Conservation (phyloP, 1,284 basidiomycete species). For the Trichosporon faecale region DNA sequence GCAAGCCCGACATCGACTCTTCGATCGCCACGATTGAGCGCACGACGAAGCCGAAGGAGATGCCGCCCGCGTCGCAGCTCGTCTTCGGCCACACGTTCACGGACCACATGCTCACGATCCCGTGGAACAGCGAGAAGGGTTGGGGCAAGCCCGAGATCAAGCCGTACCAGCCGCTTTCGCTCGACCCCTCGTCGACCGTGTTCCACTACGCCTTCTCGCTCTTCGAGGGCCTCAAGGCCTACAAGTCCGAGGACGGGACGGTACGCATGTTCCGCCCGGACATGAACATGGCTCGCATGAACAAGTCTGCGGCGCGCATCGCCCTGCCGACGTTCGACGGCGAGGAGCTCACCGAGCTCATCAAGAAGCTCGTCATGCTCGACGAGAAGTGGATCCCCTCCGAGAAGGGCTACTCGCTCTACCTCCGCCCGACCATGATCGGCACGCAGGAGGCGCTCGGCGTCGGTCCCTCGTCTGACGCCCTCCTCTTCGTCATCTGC, state of each 20-base stretch:
- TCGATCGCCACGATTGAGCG: conserved; percentile 57
- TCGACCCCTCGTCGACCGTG: conserved; percentile 82
- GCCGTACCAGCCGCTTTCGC: conserved; percentile 71
- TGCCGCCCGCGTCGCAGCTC: conserved; percentile 51
- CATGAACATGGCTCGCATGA: conserved; percentile 85
- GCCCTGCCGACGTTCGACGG: conserved; percentile 68
- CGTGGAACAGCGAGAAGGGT: conserved; percentile 69
- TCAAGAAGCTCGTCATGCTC: conserved; percentile 81
- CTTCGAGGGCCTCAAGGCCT: conserved; percentile 98
- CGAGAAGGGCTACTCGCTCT: conserved; percentile 84
- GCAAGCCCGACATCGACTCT: conserved; percentile 48
- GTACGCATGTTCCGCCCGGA: conserved; percentile 92
- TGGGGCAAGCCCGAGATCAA: conserved; percentile 82
- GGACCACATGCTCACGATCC: conserved; percentile 88
- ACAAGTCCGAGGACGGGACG: conserved; percentile 71
- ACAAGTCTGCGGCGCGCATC: conserved; percentile 52
- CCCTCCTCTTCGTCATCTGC: conserved; percentile 90
- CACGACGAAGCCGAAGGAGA: conserved; percentile 53
- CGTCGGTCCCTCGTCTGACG: conserved; percentile 80
- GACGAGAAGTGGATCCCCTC: conserved; percentile 93
- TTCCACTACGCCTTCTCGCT: conserved; percentile 80
- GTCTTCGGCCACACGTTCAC: conserved; percentile 62
- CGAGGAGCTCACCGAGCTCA: conserved; percentile 71
- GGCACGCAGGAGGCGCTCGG: conserved; percentile 87
- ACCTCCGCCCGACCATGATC: conserved; percentile 72